phyloP scores from a whole-genome alignment of 2,329 filamentous ascomycete species.

The Colletotrichum spinosum region DNA sequence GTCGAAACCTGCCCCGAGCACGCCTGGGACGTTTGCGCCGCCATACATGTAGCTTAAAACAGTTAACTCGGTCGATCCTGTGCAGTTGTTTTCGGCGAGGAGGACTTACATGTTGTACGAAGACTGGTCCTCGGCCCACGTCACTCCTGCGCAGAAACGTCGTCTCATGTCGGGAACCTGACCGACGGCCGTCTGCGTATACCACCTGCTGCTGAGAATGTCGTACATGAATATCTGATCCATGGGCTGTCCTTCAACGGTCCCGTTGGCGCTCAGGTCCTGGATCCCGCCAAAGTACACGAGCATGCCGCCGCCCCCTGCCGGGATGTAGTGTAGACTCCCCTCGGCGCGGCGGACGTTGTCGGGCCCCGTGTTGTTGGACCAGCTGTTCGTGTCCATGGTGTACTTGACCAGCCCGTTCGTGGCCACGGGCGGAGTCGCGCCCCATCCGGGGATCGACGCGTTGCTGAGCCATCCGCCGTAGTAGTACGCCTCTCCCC shows the following conservation, averaged over 20 bases:
- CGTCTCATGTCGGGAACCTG: slow-evolving; percentile 63
- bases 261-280: slow-evolving; percentile 60
- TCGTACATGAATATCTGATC: slow-evolving; percentile 70
- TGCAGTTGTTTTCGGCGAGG: background rate
- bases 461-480: slow-evolving; percentile 71
- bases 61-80: too few species aligned
- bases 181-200: slow-evolving; percentile 67
- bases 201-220: slow-evolving; percentile 69
- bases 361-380: slow-evolving; percentile 67
- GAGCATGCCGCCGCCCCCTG: slow-evolving; percentile 68
- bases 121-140: slow-evolving; percentile 68
- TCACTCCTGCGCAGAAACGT: slow-evolving; percentile 71
- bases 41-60: slow-evolving; percentile 69
- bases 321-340: slow-evolving; percentile 69
- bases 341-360: slow-evolving; percentile 68
- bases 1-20: slow-evolving; percentile 62
- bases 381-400: slow-evolving; percentile 63
- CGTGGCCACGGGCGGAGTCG: slow-evolving; percentile 58
- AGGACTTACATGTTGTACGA: slow-evolving; percentile 72
- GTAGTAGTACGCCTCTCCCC: slow-evolving; percentile 70
- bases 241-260: slow-evolving; percentile 57
- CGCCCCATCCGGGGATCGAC: slow-evolving; percentile 62
- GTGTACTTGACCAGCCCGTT: slow-evolving; percentile 67
- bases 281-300: slow-evolving; percentile 72
- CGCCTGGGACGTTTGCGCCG: slow-evolving; percentile 60